Conservation (phyloP, 2,329 filamentous ascomycete species). For the Paraconiothyrium brasiliense region DNA sequence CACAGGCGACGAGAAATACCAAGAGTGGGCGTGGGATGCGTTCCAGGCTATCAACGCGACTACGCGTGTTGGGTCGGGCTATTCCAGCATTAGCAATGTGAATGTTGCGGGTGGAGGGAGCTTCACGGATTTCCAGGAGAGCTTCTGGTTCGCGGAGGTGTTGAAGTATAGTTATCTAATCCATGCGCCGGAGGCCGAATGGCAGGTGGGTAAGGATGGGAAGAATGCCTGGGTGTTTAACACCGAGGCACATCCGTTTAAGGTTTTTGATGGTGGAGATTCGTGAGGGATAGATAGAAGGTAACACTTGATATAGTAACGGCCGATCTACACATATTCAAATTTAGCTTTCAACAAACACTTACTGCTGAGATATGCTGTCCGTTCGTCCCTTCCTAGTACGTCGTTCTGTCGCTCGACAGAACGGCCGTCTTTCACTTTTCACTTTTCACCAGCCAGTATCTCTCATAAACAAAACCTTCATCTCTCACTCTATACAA, state of each 20-base stretch:
- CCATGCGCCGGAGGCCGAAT: slow-evolving; percentile 68
- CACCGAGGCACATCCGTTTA: slow-evolving; percentile 71
- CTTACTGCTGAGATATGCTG: too few species aligned
- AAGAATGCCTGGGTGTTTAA: slow-evolving; percentile 69
- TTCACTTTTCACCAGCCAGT: background rate
- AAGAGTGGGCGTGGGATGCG: slow-evolving; percentile 84
- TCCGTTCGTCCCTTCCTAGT: too few species aligned
- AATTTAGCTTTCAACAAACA: too few species aligned
- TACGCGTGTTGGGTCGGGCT: slow-evolving; percentile 72
- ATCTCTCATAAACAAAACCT: background rate
- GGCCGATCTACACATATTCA: background rate
- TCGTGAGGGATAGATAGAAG: background rate
- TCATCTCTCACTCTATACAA: background rate
- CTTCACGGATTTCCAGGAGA: slow-evolving; percentile 78
- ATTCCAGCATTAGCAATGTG: slow-evolving; percentile 72
- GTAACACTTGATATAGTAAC: background rate
- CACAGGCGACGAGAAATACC: slow-evolving; percentile 78
- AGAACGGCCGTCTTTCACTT: background rate
- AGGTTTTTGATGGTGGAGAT: slow-evolving; percentile 41
- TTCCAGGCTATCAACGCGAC: slow-evolving; percentile 74
- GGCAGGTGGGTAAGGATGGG: slow-evolving; percentile 62
- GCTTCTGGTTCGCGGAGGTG: slow-evolving; percentile 88
- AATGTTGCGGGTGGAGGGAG: slow-evolving; percentile 69
- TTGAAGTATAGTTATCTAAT: slow-evolving; percentile 85
- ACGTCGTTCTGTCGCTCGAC: too few species aligned